Conservation (phyloP, 1,284 basidiomycete species). For the Melampsora larici-populina region DNA sequence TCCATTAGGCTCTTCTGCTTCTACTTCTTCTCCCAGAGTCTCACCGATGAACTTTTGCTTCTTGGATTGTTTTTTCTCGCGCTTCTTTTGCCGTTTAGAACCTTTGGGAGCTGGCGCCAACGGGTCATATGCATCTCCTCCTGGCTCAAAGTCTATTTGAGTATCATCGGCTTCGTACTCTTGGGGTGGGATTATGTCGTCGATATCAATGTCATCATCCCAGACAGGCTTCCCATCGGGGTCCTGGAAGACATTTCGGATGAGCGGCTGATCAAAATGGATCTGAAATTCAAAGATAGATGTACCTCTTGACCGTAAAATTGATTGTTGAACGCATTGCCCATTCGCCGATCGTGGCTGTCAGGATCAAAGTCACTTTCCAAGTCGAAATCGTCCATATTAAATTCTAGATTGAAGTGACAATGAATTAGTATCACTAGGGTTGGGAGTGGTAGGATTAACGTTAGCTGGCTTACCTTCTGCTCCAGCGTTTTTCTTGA, state of each 20-base stretch:
- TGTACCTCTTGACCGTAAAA: constrained; percentile 58
- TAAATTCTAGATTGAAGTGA: constrained; percentile 48
- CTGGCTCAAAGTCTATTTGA: constrained; percentile 46
- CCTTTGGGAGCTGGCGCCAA: constrained; percentile 42
- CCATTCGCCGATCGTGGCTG: constrained; percentile 74
- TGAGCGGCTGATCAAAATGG: background rate
- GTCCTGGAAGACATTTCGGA: constrained; percentile 53
- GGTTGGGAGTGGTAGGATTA: background rate
- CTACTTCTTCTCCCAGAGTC: constrained; percentile 57
- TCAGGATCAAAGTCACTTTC: constrained; percentile 73
- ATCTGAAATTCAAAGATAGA: background rate
- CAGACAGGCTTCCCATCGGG: constrained; percentile 71
- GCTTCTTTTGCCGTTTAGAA: constrained; percentile 52
- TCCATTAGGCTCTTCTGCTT: constrained; percentile 69
- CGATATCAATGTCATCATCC: constrained; percentile 82
- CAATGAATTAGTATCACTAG: background rate
- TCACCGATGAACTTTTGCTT: constrained; percentile 54
- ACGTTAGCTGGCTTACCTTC: constrained; percentile 31
- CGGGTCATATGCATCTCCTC: constrained; percentile 49
- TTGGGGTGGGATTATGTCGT: constrained; percentile 63
- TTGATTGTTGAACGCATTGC: constrained; percentile 62
- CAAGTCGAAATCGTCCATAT: constrained; percentile 44
- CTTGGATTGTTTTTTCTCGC: constrained; percentile 51
- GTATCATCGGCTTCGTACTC: constrained; percentile 51
- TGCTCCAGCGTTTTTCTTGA: constrained; percentile 65